A percentile compares a stretch with the other conserved stretches of the same genome.
These are phyloP conservation scores for Aspergillus sergii DNA, from an alignment of 2,329 filamentous ascomycete species.

Conservation along the genomic window DNA sequence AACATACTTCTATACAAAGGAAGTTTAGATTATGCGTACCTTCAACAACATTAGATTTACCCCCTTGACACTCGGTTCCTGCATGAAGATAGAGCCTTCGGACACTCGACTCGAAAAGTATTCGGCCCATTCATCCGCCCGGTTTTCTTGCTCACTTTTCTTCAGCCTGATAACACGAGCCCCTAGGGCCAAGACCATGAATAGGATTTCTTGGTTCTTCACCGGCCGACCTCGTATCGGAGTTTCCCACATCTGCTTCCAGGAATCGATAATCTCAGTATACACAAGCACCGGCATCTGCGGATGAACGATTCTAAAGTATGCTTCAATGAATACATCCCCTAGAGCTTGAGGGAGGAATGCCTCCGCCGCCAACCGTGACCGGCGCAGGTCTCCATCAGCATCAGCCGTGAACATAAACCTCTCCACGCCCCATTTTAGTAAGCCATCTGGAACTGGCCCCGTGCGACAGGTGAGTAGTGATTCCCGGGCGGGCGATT, in stretches of 20 bases:
- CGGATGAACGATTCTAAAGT: constrained; percentile 17
- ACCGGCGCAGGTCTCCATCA: constrained; percentile 7
- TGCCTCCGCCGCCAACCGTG: constrained; percentile 9
- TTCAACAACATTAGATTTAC: constrained; percentile 19
- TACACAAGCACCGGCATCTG: constrained; percentile 17
- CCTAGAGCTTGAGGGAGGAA: constrained; percentile 12
- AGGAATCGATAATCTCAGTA: constrained; percentile 14
- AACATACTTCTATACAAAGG: neutral
- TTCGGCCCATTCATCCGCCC: constrained; percentile 15
- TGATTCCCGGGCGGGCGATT: constrained; percentile 6
- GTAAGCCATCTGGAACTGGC: constrained; percentile 13
- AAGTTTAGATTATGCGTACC: neutral
- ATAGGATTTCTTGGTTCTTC: constrained; percentile 17
- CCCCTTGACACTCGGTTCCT: constrained; percentile 13
- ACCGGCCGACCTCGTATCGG: constrained; percentile 7
- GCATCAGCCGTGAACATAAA: constrained; percentile 17
- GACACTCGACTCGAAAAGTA: constrained; percentile 14
- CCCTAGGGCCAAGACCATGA: constrained; percentile 19
- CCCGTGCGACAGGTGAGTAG: constrained; percentile 11
- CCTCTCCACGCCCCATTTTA: constrained; percentile 17
- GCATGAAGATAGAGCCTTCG: constrained; percentile 15
- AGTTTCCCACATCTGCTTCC: constrained; percentile 18
- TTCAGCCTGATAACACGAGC: constrained; percentile 12
- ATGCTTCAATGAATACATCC: constrained; percentile 16
- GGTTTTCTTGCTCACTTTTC: constrained; percentile 9